Base-by-base conservation (phyloP, 177 flowering plant species). In the Vitis hybrid region DNA sequence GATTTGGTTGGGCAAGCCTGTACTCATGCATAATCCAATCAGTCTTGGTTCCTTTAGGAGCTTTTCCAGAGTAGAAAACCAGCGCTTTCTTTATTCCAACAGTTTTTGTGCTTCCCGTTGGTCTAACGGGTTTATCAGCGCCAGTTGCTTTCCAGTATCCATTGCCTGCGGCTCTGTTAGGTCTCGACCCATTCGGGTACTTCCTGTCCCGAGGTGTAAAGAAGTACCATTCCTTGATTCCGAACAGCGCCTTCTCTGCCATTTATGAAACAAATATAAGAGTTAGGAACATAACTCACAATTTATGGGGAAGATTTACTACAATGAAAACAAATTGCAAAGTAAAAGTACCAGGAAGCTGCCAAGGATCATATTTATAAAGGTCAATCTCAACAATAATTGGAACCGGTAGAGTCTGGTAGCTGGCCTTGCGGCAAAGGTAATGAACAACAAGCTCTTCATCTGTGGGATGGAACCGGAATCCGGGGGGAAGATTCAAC, bases 21-120 rank as follows among this genome's bases (percentile, higher is more conserved):
- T 74, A 78, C 30, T 78, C 80, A 21, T 78, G 80, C 80, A 78
- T 78, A 56, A 78, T 74, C 80, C 80, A 78, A 51, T 74, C 68
- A 3, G 78, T 78, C 69, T 74, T 78, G 45, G 56, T 10, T 32
- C 80, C 80, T 52, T 52, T 71, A 11, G 80, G 80, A 11, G 80
- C 78, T 49, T 78, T 78, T 15, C 80, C 78, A 1, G 69, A 62
- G 30, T 78, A 78, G 45, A 78, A 78, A 32, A 74, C 80, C 30
- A 78, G 60, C 5, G 77, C 78, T 48, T 78, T 78, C 72, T 74
- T 78, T 17, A 74, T 74, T 3, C 78, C 80, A 17, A 71, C 70
- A 17, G 56, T 32, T 4, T 56, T 65, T 12, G 23, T 39, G 49
- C 52, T 50, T 11, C 72, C 69, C 14, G 18, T 49, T 6, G 76